Conservation (phyloP, 495 filamentous ascomycete species). For the Penicillium antarcticum region DNA sequence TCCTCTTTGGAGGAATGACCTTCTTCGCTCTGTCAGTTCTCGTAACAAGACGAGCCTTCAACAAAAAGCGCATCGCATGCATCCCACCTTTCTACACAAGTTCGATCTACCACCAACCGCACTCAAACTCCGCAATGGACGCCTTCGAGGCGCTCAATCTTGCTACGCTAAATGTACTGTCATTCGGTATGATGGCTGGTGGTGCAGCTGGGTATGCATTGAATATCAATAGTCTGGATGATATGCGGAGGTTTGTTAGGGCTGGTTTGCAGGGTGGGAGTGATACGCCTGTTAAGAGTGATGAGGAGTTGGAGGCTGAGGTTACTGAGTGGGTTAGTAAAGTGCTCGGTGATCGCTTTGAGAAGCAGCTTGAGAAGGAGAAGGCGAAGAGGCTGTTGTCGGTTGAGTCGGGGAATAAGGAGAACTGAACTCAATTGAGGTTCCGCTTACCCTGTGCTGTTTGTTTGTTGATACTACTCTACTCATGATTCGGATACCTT, state of each 20-base stretch:
- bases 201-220: constrained; percentile 69
- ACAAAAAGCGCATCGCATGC: constrained; percentile 48
- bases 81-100: constrained; percentile 66
- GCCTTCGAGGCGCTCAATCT: constrained; percentile 76
- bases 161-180: constrained; percentile 77
- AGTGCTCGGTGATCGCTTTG: constrained; percentile 55
- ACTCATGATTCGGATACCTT: constrained; percentile 16
- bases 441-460: not conserved
- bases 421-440: constrained; percentile 7
- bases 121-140: constrained; percentile 55
- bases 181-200: constrained; percentile 61
- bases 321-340: constrained; percentile 69
- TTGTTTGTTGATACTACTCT: constrained; percentile 2
- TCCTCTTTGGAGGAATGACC: constrained; percentile 68
- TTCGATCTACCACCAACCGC: constrained; percentile 41
- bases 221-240: constrained; percentile 67
- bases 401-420: constrained; percentile 8
- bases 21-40: constrained; percentile 67
- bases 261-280: constrained; percentile 41
- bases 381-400: constrained; percentile 25
- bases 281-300: constrained; percentile 37
- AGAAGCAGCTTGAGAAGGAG: constrained; percentile 35
- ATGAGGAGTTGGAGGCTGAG: constrained; percentile 60
- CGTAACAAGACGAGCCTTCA: constrained; percentile 66
- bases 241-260: constrained; percentile 56